Conservation (phyloP, 345 rosid genomes). For the Xanthoceras sorbifolium region DNA sequence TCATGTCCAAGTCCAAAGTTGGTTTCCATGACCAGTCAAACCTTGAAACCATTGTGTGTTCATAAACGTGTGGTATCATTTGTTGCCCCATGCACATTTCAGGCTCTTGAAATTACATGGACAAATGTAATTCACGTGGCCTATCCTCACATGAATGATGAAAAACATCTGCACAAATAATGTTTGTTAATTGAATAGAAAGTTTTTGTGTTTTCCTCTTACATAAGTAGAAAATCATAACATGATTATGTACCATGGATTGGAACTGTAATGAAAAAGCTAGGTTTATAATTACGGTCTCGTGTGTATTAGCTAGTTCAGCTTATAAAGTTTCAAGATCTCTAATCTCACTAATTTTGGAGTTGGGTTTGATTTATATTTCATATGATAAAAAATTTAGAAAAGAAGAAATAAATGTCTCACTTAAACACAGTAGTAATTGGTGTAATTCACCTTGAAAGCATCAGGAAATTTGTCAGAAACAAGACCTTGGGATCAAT, state of each 20-base stretch:
- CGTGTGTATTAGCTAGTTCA: too few species aligned
- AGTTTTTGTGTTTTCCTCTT: too few species aligned
- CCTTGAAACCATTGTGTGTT: neutral
- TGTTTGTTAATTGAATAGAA: too few species aligned
- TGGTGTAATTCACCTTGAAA: neutral
- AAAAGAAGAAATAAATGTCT: neutral
- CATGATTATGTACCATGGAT: too few species aligned
- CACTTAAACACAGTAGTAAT: neutral
- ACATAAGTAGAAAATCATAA: too few species aligned
- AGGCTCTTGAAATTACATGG: neutral
- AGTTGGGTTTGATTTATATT: too few species aligned
- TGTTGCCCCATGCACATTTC: conserved; percentile 11
- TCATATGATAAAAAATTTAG: too few species aligned
- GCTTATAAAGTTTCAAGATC: too few species aligned
- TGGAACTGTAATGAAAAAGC: too few species aligned
- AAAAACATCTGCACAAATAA: neutral
- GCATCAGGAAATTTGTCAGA: neutral
- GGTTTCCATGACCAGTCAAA: conserved; percentile 25
- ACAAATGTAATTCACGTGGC: neutral
- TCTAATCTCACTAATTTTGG: too few species aligned
- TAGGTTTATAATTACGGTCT: too few species aligned
- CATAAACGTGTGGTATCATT: conserved; percentile 23
- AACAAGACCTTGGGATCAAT: neutral
- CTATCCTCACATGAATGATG: neutral
- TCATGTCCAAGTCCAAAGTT: conserved; percentile 23